Evolutionary conservation across 768 basidiomycete genomes (phyloP).

Genomic region (Dioszegia hungarica): DNA sequence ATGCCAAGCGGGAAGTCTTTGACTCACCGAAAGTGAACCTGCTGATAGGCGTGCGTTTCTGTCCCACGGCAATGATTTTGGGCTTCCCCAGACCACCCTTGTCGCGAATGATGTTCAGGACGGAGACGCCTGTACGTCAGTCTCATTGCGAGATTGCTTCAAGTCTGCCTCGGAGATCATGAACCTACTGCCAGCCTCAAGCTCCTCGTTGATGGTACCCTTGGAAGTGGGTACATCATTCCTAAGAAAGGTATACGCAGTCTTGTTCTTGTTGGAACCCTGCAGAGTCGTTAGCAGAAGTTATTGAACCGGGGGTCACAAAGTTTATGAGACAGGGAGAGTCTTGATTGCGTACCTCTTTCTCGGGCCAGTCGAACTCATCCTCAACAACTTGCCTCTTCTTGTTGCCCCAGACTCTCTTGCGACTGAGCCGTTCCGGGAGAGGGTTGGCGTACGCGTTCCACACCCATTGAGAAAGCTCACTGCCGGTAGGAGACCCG

Average conservation of each 20-base stretch:
- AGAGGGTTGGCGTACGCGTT: not conserved
- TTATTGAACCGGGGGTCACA: no score
- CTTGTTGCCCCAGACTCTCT: not conserved
- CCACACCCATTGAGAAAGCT: not conserved
- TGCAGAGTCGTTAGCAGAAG: not conserved
- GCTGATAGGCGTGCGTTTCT: not conserved
- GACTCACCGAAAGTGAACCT: not conserved
- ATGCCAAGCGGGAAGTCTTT: no score
- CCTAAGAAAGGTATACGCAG: not conserved
- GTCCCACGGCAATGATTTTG: not conserved
- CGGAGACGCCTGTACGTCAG: not conserved
- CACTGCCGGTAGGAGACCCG: not conserved
- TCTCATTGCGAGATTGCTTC: no score
- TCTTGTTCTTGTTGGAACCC: not conserved
- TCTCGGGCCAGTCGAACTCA: no score
- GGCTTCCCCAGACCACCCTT: not conserved
- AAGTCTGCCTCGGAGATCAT: not conserved
- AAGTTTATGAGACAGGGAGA: no score
- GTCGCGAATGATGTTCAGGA: not conserved
- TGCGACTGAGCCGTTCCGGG: not conserved
- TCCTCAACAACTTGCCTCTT: no score
- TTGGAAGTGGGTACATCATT: not conserved
- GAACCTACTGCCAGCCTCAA: not conserved
- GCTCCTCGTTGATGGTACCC: not conserved
- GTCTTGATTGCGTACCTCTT: no score